phyloP scores from a whole-genome alignment of 129 eudicot species.

The Oenanthe sinensis region DNA sequence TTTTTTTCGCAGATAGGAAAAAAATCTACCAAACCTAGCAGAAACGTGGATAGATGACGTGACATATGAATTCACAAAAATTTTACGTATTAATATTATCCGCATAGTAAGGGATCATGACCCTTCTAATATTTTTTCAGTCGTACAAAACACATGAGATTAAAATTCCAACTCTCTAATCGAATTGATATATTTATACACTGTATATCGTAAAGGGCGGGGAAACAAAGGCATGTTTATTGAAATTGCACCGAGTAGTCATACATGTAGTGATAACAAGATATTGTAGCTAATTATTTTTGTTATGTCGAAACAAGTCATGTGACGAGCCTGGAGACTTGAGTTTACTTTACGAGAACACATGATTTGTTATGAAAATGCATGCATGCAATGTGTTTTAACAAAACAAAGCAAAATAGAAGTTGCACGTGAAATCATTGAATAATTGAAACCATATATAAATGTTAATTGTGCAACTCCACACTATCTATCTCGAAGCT shows the following conservation, averaged over 20 bases:
- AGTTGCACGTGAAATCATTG: conserved; percentile 9
- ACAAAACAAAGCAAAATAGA: background rate
- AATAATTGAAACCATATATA: background rate
- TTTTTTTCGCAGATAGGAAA: too few relatives aligned
- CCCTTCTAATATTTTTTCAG: too few relatives aligned
- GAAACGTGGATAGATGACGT: too few relatives aligned
- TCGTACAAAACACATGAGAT: too few relatives aligned
- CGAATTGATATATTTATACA: background rate
- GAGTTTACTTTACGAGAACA: background rate
- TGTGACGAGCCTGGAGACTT: background rate
- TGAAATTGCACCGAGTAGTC: background rate
- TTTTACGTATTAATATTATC: too few relatives aligned
- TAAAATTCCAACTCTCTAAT: too few relatives aligned
- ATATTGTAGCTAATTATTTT: background rate
- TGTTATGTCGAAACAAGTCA: conserved; percentile 1
- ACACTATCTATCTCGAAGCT: conserved; percentile 3
- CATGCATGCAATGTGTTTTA: conserved; percentile 2
- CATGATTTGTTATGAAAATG: background rate
- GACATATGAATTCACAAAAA: too few relatives aligned
- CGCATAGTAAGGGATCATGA: too few relatives aligned
- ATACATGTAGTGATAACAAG: background rate
- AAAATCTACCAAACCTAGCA: too few relatives aligned
- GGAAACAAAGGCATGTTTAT: background rate
- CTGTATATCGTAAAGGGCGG: background rate
- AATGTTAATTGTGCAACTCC: background rate